phyloP scores from a whole-genome alignment of 2,329 filamentous ascomycete genomes.

The Magnaporthiopsis poae region DNA sequence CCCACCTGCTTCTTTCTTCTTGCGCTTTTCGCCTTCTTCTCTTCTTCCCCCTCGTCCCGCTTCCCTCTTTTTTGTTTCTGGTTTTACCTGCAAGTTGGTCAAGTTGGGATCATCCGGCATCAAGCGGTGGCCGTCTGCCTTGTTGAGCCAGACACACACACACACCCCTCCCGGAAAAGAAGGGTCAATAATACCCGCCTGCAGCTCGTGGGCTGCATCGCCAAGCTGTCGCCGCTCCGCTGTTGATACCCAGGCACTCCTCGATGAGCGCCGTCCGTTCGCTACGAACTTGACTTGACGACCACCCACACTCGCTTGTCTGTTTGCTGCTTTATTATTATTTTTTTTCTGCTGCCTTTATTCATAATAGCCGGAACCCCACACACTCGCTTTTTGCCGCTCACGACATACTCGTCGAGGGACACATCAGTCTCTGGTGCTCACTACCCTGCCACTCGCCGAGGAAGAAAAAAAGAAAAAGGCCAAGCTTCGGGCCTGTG shows the following conservation, averaged over 20 bases:
- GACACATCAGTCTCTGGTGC: not conserved
- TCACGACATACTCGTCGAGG: not conserved
- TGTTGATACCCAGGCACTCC: constrained; percentile 6
- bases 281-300: constrained; percentile 2
- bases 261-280: constrained; percentile 9
- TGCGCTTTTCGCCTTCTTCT: not conserved
- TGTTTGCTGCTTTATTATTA: not conserved
- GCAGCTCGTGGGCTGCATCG: not conserved
- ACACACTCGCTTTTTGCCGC: not conserved
- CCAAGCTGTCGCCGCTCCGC: not conserved
- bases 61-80: not conserved
- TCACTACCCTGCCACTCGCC: not conserved
- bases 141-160: not conserved
- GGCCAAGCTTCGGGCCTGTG: not conserved
- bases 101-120: not conserved
- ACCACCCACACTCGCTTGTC: not conserved
- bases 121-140: not conserved
- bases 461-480: not conserved
- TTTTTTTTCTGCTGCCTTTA: not conserved
- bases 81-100: not conserved
- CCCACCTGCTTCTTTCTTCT: not conserved
- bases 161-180: not conserved
- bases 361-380: not conserved
- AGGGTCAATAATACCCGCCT: not conserved
- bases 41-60: not conserved